Evolutionary conservation across 257 asterid genomes (phyloP).

Genomic region (Knoxia roxburghii): DNA sequence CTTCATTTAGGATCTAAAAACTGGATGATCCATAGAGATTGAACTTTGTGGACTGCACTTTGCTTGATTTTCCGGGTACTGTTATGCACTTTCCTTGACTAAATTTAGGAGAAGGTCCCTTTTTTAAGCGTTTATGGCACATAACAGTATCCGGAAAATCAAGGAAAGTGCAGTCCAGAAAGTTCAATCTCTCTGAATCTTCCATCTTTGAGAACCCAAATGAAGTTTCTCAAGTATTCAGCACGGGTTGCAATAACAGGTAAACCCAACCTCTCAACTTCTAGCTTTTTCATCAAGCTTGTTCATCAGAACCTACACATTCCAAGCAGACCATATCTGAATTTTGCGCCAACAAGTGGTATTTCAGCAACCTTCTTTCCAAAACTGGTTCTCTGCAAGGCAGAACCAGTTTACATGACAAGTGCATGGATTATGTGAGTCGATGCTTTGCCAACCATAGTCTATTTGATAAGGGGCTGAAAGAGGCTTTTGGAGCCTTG

Average conservation of each 20-base stretch:
- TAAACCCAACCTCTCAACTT: conserved; percentile 82
- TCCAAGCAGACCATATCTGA: conserved; percentile 77
- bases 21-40: conserved; percentile 53
- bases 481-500: no score
- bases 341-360: conserved; percentile 82
- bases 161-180: conserved; percentile 53
- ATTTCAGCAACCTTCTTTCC: conserved; percentile 86
- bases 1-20: conserved; percentile 64
- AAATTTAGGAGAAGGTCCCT: conserved; percentile 21
- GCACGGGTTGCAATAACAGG: conserved; percentile 67
- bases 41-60: conserved; percentile 44
- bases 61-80: conserved; percentile 80
- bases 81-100: conserved; percentile 34
- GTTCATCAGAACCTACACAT: conserved; percentile 87
- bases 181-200: conserved; percentile 48
- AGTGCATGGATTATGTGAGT: no score
- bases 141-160: conserved; percentile 69
- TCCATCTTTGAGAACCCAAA: conserved; percentile 69
- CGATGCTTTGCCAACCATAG: no score
- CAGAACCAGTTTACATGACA: no score
- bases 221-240: conserved; percentile 66
- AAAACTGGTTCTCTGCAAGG: no score
- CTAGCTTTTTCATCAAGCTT: conserved; percentile 68
- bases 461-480: no score
- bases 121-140: conserved; percentile 62